phyloP scores from a whole-genome alignment of 2,329 filamentous ascomycete species.

The Neodidymelliopsis sp. region DNA sequence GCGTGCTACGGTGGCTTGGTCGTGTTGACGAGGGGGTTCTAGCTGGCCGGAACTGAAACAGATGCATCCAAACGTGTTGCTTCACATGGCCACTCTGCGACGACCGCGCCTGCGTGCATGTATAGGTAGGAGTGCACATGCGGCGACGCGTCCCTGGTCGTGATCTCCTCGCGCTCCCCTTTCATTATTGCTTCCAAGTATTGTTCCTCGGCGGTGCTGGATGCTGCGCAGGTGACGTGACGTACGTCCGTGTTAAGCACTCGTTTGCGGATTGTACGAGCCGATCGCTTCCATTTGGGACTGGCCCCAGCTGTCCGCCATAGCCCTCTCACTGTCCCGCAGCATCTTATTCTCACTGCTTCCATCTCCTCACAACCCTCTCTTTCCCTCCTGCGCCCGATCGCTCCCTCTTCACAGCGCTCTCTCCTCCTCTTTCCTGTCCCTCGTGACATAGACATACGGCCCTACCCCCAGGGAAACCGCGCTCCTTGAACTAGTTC shows the following conservation, averaged over 20 bases:
- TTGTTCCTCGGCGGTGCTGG: conserved; percentile 25
- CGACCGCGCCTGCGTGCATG: conserved; percentile 18
- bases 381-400: conserved; percentile 35
- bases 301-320: conserved; percentile 28
- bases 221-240: conserved; percentile 30
- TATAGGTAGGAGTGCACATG: conserved; percentile 12
- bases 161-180: conserved; percentile 8
- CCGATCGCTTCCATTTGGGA: conserved; percentile 35
- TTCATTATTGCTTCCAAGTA: conserved; percentile 13
- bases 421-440: conserved; percentile 44
- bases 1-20: conserved; percentile 21
- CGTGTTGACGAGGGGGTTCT: conserved; percentile 13
- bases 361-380: conserved; percentile 22
- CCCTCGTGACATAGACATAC: conserved; percentile 33
- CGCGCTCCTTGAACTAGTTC: conserved; percentile 49
- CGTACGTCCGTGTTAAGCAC: conserved; percentile 35
- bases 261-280: conserved; percentile 36
- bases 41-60: conserved; percentile 32
- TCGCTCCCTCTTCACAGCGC: conserved; percentile 50
- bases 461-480: conserved; percentile 45
- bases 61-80: conserved; percentile 30
- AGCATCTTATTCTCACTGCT: conserved; percentile 25
- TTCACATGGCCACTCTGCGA: conserved; percentile 34
- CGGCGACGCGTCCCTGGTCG: background rate
- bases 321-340: conserved; percentile 27